A percentile compares a stretch with the other conserved stretches of the same genome.
These are phyloP conservation scores for Fraxinus velutina DNA, from an alignment of 305 asterid species.

Conservation along the genomic window DNA sequence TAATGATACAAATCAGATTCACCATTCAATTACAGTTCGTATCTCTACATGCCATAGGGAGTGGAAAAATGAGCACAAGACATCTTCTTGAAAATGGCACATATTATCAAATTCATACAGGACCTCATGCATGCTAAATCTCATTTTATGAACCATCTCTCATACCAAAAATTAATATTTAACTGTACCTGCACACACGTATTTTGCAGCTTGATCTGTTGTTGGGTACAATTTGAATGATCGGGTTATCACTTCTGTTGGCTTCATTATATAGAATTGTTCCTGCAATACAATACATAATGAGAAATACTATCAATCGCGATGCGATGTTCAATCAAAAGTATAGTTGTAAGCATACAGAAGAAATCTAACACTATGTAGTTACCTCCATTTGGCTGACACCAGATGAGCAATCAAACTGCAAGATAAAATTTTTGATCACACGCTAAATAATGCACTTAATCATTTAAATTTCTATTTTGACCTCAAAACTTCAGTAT, in stretches of 20 bases:
- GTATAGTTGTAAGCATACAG: background rate
- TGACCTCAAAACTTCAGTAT: background rate
- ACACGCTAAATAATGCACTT: background rate
- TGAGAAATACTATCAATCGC: conserved; percentile 9
- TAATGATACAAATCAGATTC: background rate
- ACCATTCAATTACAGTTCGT: background rate
- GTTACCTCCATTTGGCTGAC: conserved; percentile 94
- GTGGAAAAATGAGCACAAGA: background rate
- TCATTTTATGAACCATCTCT: background rate
- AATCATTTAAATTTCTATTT: background rate
- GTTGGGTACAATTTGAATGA: conserved; percentile 87
- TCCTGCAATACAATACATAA: conserved; percentile 47
- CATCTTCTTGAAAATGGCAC: background rate
- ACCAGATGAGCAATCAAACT: conserved; percentile 93
- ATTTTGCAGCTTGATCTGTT: conserved; percentile 87
- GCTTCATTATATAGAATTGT: conserved; percentile 93
- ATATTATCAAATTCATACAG: background rate
- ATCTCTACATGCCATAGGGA: background rate
- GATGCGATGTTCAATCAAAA: background rate
- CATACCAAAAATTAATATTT: background rate
- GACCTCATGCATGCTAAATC: background rate
- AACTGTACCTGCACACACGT: conserved; percentile 67
- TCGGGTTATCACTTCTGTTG: conserved; percentile 60
- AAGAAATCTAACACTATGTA: background rate
- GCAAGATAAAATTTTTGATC: conserved; percentile 33